phyloP scores from a whole-genome alignment of 768 basidiomycete species.

The Panaeolus cyanescens region DNA sequence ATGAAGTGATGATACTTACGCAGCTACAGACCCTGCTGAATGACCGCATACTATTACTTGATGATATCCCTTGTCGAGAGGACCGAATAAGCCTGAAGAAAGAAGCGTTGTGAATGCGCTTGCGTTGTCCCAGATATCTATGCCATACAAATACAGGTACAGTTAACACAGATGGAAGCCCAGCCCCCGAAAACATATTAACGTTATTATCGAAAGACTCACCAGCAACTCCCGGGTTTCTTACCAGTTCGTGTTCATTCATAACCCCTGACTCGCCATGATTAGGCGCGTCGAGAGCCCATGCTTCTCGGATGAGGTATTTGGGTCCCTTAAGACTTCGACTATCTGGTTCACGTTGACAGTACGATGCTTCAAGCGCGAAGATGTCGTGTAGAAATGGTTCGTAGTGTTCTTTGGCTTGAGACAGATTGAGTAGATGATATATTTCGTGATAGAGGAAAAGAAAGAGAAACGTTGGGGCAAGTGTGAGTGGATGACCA shows the following conservation, averaged over 20 bases:
- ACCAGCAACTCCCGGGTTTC: neutral
- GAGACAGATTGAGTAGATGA: too few relatives aligned
- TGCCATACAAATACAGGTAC: neutral
- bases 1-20: neutral
- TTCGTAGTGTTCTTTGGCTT: too few relatives aligned
- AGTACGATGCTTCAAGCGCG: too few relatives aligned
- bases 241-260: neutral
- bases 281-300: neutral
- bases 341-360: too few relatives aligned
- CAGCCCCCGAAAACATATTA: too few relatives aligned
- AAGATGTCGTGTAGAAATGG: too few relatives aligned
- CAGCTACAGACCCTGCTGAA: neutral
- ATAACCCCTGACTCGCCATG: neutral
- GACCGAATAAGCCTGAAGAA: neutral
- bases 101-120: neutral
- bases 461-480: too few relatives aligned
- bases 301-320: too few relatives aligned
- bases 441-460: too few relatives aligned
- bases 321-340: too few relatives aligned
- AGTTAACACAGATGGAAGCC: neutral
- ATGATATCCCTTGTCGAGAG: neutral
- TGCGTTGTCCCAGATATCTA: neutral
- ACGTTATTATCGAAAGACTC: too few relatives aligned
- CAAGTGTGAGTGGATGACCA: too few relatives aligned
- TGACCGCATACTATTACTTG: neutral